Conservation (phyloP, 805 yeast species). For the Cyberlindnera mississippiensis region DNA sequence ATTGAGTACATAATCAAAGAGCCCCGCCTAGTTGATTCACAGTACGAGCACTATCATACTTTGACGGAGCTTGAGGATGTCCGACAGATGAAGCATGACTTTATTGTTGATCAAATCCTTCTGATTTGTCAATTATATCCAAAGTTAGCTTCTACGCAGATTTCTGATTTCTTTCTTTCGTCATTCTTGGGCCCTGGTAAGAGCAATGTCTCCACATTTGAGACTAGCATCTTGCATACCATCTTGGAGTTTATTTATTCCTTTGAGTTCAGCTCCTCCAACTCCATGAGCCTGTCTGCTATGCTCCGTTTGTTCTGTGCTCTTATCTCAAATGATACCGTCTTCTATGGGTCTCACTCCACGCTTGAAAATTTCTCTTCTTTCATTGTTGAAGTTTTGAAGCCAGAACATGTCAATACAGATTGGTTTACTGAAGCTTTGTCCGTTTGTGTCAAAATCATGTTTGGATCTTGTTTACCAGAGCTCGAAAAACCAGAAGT, state of each 20-base stretch:
- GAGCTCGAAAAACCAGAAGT: slow-evolving; percentile 32
- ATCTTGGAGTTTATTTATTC: slow-evolving; percentile 34
- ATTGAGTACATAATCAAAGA: slow-evolving; percentile 26
- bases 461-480: slow-evolving; percentile 52
- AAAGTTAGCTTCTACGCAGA: slow-evolving; percentile 28
- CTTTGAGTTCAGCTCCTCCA: slow-evolving; percentile 30
- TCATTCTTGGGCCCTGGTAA: slow-evolving; percentile 33
- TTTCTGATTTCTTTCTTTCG: slow-evolving; percentile 37
- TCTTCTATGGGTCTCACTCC: slow-evolving; percentile 33
- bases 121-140: slow-evolving; percentile 42
- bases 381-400: slow-evolving; percentile 35
- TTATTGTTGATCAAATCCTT: slow-evolving; percentile 39
- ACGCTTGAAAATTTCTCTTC: slow-evolving; percentile 34
- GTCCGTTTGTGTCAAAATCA: slow-evolving; percentile 48
- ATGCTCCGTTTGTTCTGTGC: slow-evolving; percentile 41
- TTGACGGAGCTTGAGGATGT: slow-evolving; percentile 38
- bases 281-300: slow-evolving; percentile 33
- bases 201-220: slow-evolving; percentile 32
- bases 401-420: slow-evolving; percentile 35
- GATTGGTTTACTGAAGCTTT: slow-evolving; percentile 61
- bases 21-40: slow-evolving; percentile 34
- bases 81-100: slow-evolving; percentile 32
- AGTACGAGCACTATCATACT: slow-evolving; percentile 35
- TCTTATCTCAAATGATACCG: slow-evolving; percentile 36
- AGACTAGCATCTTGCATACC: slow-evolving; percentile 34